Evolutionary conservation across 2,329 filamentous ascomycete genomes (phyloP), one percentile per base, ranked within the genome.

Genomic region (Fusarium pseudoanthophilum): DNA sequence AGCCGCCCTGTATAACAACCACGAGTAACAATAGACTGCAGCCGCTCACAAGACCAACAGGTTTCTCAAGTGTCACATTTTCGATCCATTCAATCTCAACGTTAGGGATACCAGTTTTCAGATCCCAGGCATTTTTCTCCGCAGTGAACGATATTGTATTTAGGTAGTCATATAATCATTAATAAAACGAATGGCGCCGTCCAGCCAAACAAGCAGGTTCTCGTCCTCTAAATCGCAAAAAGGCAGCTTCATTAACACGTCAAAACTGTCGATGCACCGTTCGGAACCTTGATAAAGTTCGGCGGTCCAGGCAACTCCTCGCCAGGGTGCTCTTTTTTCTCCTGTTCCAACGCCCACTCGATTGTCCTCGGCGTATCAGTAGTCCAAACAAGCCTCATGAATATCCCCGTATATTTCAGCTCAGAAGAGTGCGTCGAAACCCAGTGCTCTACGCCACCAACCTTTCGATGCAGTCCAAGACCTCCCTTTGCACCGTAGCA

Each of bases 381-480:
- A 5, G 67, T 69, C 64, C 70, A 39, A 4, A 45, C 11, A 4
- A 77, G 40, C 11, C 70, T 46, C 67, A 75, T 73, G 7, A 75
- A 64, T 7, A 75, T 11, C 2, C 77, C 77, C 0, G 45, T 43
- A 16, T 71, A 78, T 1, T 24, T 15, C 21, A 78, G 34, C 21
- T 60, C 21, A 1, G 74, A 63, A 24, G 70, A 48, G 26, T 78
- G 75, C 6, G 61, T 62, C 11, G 46, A 46, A 13, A 78, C 14
- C 77, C 77, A 78, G n/a, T 77, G 69, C 30, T 72, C 69, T 24
- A 68, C 55, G 1, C 70, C 73, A 13, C 75, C 75, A 13, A 74
- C 45, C 36, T 70, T 76, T 42, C 75, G 64, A 14, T 75, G 67
- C 7, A 78, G 39, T 2, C 53, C 70, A 4, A 78, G 67, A 2